phyloP scores from a whole-genome alignment of 2,329 filamentous ascomycete genomes.

The Aspergillus sp. region DNA sequence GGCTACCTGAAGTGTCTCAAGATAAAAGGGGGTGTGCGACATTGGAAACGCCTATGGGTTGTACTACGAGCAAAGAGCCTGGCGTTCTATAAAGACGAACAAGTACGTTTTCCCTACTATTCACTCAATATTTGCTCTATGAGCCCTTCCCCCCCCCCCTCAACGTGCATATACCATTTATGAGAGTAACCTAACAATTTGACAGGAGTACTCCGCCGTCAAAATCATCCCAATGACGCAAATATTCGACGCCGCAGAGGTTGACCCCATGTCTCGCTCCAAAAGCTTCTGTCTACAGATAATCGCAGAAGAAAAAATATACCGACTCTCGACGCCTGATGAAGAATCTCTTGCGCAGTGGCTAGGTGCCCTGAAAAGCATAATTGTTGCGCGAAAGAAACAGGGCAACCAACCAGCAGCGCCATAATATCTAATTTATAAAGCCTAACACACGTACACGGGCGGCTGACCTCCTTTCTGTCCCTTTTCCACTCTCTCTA shows the following conservation, averaged over 20 bases:
- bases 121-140: neutral
- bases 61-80: slow-evolving; percentile 83
- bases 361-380: slow-evolving; percentile 86
- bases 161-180: neutral
- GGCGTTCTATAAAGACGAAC: slow-evolving; percentile 87
- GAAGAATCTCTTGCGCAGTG: slow-evolving; percentile 83
- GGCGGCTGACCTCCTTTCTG: neutral
- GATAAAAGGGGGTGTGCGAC: slow-evolving; percentile 74
- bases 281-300: slow-evolving; percentile 88
- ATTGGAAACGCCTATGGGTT: slow-evolving; percentile 95
- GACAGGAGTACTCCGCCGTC: slow-evolving; percentile 77
- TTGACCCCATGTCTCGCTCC: slow-evolving; percentile 80
- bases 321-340: slow-evolving; percentile 71
- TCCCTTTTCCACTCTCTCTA: neutral
- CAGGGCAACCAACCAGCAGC: slow-evolving; percentile 23
- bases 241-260: slow-evolving; percentile 88
- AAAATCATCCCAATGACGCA: slow-evolving; percentile 76
- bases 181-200: neutral
- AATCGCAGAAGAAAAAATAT: slow-evolving; percentile 87
- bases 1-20: slow-evolving; percentile 85
- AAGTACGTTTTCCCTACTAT: slow-evolving; percentile 27
- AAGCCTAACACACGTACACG: neutral
- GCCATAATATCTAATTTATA: neutral
- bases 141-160: neutral
- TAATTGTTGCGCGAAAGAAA: slow-evolving; percentile 39